phyloP scores from a whole-genome alignment of 192 early-diverging fungal genomes.

The Entomortierella chlamydospora region DNA sequence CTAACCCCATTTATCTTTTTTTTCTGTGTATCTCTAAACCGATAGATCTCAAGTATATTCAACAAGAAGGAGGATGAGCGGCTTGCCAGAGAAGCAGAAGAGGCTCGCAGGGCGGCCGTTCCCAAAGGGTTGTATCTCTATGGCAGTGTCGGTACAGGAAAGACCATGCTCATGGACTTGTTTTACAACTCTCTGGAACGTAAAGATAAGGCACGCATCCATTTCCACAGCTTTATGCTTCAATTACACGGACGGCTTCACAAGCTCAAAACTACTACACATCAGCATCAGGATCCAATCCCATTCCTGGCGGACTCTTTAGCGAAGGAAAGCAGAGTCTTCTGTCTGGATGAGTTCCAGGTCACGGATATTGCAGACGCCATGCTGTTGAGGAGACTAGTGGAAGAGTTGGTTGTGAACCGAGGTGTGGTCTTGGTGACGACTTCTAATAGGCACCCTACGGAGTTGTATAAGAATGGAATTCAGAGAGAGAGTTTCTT shows the following conservation, averaged over 20 bases:
- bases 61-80: constrained; percentile 42
- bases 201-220: constrained; percentile 84
- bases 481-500: constrained; percentile 94
- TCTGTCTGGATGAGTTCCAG: constrained; percentile 98
- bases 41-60: constrained; percentile 31
- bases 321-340: constrained; percentile 81
- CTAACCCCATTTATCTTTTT: background rate
- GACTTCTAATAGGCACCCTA: constrained; percentile 93
- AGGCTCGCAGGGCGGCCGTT: constrained; percentile 29
- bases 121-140: constrained; percentile 71
- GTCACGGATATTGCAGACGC: constrained; percentile 99
- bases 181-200: constrained; percentile 86
- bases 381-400: constrained; percentile 88
- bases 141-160: constrained; percentile 91
- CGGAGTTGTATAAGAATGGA: constrained; percentile 95
- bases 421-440: constrained; percentile 90
- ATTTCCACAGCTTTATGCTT: constrained; percentile 98
- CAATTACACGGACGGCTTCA: constrained; percentile 87
- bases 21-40: background rate
- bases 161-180: constrained; percentile 96
- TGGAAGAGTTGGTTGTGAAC: constrained; percentile 82
- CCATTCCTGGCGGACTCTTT: constrained; percentile 84
- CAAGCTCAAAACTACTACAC: constrained; percentile 63
- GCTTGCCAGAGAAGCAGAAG: constrained; percentile 26
- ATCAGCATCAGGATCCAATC: constrained; percentile 70